phyloP scores from a whole-genome alignment of 352 stramenopile species.

The Phytophthora cryptogea region DNA sequence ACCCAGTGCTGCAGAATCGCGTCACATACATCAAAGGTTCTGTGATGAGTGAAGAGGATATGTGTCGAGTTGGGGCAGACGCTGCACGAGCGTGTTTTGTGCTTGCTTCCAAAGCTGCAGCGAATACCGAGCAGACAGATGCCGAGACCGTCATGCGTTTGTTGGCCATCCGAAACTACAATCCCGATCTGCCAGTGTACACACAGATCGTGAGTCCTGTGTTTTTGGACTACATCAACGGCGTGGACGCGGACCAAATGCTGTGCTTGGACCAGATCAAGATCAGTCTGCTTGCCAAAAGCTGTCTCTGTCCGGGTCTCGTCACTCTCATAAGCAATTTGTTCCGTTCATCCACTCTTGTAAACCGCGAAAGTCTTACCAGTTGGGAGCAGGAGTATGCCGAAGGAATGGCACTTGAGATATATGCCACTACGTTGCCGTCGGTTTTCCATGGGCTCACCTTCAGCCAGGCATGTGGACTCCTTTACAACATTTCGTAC shows the following conservation, averaged over 20 bases:
- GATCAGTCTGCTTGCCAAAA: conserved; percentile 66
- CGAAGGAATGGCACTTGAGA: conserved; percentile 56
- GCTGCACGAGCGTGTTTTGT: conserved; percentile 60
- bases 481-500: conserved; percentile 61
- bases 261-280: conserved; percentile 72
- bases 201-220: conserved; percentile 59
- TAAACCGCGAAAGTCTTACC: conserved; percentile 23
- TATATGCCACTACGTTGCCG: conserved; percentile 60
- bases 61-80: conserved; percentile 62
- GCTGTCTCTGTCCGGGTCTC: conserved; percentile 61
- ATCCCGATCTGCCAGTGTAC: conserved; percentile 59
- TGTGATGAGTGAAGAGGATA: conserved; percentile 67
- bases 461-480: conserved; percentile 53
- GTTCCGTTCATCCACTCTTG: conserved; percentile 50
- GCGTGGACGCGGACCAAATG: conserved; percentile 56
- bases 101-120: conserved; percentile 51
- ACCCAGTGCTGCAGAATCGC: conserved; percentile 60
- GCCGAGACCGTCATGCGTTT: conserved; percentile 62
- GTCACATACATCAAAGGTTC: conserved; percentile 73
- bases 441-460: conserved; percentile 49
- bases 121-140: conserved; percentile 45
- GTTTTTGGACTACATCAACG: conserved; percentile 64
- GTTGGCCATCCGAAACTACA: conserved; percentile 68
- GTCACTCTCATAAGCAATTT: conserved; percentile 67
- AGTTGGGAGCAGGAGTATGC: conserved; percentile 62